Evolutionary conservation across 306 rosid species (phyloP).

Genomic region (Oxytropis ochrocephala): DNA sequence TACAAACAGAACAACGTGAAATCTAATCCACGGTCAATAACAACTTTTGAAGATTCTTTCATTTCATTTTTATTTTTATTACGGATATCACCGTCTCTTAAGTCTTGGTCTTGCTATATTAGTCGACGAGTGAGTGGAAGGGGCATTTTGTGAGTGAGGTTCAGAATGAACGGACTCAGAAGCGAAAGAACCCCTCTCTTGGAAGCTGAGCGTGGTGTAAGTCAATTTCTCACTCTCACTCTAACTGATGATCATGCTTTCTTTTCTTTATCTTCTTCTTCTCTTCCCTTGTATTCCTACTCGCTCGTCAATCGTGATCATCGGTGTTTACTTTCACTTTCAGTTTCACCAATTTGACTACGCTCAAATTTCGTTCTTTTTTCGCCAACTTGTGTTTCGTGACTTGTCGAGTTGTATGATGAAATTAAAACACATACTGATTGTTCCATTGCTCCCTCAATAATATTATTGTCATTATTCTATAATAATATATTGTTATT

Average conservation of each 20-base stretch:
- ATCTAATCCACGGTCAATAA: not conserved
- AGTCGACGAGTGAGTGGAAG: not conserved
- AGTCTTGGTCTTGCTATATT: not conserved
- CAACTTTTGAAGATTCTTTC: not conserved
- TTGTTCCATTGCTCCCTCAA: too few species aligned
- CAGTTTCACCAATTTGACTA: not conserved
- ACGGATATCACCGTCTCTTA: not conserved
- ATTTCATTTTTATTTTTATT: too few species aligned
- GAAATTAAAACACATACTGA: not conserved
- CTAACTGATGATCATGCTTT: not conserved
- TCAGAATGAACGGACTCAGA: slow-evolving; percentile 25
- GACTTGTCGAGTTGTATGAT: not conserved
- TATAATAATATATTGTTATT: too few species aligned
- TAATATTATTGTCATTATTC: not conserved
- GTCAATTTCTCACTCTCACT: not conserved
- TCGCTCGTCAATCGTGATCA: too few species aligned
- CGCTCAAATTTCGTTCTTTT: not conserved
- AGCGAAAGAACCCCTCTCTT: slow-evolving; percentile 39
- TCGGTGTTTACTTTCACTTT: not conserved
- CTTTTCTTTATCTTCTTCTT: not conserved
- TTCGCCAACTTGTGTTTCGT: not conserved
- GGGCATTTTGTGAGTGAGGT: not conserved
- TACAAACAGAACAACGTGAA: not conserved
- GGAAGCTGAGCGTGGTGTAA: slow-evolving; percentile 25
- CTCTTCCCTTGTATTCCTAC: not conserved